Conservation (phyloP, 176 grass and related monocot genomes). For the Carex pumila region DNA sequence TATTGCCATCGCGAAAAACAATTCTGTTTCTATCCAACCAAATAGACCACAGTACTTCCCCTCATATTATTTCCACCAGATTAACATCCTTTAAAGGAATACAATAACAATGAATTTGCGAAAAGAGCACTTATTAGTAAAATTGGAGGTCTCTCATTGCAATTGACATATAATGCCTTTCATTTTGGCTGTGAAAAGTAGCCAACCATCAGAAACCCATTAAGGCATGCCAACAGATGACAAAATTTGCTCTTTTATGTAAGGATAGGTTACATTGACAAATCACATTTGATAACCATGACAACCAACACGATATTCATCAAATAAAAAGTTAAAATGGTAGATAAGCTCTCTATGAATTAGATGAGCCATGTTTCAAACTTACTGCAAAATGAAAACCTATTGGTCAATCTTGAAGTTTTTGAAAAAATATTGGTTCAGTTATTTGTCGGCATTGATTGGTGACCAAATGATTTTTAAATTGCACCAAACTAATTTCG, state of each 20-base stretch:
- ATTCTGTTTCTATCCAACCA: too few species aligned
- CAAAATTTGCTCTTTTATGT: neutral
- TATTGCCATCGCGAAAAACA: too few species aligned
- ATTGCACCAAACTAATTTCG: neutral
- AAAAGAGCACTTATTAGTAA: constrained; percentile 26
- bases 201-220: neutral
- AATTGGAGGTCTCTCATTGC: neutral
- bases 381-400: neutral
- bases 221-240: neutral
- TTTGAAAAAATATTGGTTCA: neutral
- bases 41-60: too few species aligned
- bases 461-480: neutral
- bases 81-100: neutral
- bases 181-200: neutral
- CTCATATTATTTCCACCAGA: too few species aligned
- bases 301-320: neutral
- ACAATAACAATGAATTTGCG: neutral
- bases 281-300: neutral
- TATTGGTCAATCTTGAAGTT: neutral
- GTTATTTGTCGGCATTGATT: neutral
- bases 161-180: neutral
- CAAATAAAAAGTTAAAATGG: neutral
- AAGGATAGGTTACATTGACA: neutral
- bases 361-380: neutral
- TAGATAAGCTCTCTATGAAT: neutral